Evolutionary conservation across 805 yeast species (phyloP).

Genomic region (Brettanomyces bruxellensis): DNA sequence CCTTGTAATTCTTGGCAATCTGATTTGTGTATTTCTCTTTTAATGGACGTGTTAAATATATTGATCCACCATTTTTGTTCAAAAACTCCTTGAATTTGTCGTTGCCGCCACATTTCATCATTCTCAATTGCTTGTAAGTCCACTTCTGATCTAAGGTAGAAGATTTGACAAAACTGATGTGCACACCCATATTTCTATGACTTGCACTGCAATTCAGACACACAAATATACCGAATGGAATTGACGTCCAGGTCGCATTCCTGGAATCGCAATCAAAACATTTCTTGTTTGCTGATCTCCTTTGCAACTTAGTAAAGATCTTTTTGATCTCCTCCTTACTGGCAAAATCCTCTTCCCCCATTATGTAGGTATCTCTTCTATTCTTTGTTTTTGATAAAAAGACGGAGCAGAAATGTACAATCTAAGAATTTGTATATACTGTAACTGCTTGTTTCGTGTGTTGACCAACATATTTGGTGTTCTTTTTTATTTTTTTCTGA

Average conservation of each 20-base stretch:
- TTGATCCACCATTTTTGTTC: slow-evolving; percentile 77
- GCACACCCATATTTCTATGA: slow-evolving; percentile 94
- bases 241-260: slow-evolving; percentile 98
- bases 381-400: no score
- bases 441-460: no score
- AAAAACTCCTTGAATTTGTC: slow-evolving; percentile 77
- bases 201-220: slow-evolving; percentile 94
- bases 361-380: background rate
- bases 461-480: no score
- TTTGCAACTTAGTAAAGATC: slow-evolving; percentile 54
- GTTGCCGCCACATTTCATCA: slow-evolving; percentile 93
- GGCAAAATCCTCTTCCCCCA: slow-evolving; percentile 35
- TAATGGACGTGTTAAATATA: slow-evolving; percentile 57
- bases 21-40: slow-evolving; percentile 71
- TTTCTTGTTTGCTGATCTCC: slow-evolving; percentile 61
- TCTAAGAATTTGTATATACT: no score
- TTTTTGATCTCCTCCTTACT: slow-evolving; percentile 59
- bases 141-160: slow-evolving; percentile 81
- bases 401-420: no score
- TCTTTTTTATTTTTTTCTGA: no score
- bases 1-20: slow-evolving; percentile 74
- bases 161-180: slow-evolving; percentile 89
- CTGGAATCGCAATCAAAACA: slow-evolving; percentile 94
- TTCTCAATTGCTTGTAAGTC: slow-evolving; percentile 83
- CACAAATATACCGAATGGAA: slow-evolving; percentile 87